These are phyloP conservation scores for Mycena capillaripes DNA, from an alignment of 768 basidiomycete species.

Conservation along the genomic window DNA sequence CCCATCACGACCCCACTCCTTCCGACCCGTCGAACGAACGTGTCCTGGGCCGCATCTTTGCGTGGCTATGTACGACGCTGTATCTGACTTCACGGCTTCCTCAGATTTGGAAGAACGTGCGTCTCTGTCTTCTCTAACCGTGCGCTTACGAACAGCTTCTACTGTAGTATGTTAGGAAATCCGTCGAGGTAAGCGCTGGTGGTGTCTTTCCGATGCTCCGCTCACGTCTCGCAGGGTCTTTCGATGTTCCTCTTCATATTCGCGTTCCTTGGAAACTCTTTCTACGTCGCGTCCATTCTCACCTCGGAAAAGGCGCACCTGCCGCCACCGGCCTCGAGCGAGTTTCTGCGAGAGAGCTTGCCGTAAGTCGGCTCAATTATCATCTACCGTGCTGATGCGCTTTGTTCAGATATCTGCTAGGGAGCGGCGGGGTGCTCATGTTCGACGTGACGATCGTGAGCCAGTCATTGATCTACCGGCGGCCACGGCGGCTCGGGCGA, in stretches of 20 bases:
- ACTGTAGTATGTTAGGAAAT: conserved; percentile 85
- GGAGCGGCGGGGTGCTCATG: conserved; percentile 92
- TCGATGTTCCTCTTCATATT: conserved; percentile 94
- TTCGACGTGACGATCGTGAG: conserved; percentile 94
- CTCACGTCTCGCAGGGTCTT: conserved; percentile 71
- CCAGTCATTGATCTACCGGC: conserved; percentile 86
- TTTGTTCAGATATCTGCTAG: conserved; percentile 82
- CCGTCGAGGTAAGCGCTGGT: conserved; percentile 74
- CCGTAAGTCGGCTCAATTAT: conserved; percentile 68
- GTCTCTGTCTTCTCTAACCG: conserved; percentile 48
- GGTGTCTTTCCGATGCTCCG: not conserved
- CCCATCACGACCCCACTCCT: conserved; percentile 37
- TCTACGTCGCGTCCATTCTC: conserved; percentile 94
- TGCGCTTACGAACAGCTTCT: conserved; percentile 7
- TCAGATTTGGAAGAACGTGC: conserved; percentile 99
- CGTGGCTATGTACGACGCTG: conserved; percentile 94
- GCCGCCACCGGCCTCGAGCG: conserved; percentile 70
- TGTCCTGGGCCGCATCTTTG: conserved; percentile 89
- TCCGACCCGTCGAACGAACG: conserved; percentile 58
- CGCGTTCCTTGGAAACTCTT: conserved; percentile 93
- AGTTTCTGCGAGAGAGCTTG: conserved; percentile 84
- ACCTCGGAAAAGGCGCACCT: conserved; percentile 74
- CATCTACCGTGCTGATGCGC: not conserved
- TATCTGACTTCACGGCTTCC: conserved; percentile 96
- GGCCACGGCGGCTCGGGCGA: conserved; percentile 52